Percentiles rank a stretch among this genome's conserved stretches.
Evolutionary conservation across 2,329 filamentous ascomycete genomes (phyloP).

Genomic region (Cladosporium sp.): DNA sequence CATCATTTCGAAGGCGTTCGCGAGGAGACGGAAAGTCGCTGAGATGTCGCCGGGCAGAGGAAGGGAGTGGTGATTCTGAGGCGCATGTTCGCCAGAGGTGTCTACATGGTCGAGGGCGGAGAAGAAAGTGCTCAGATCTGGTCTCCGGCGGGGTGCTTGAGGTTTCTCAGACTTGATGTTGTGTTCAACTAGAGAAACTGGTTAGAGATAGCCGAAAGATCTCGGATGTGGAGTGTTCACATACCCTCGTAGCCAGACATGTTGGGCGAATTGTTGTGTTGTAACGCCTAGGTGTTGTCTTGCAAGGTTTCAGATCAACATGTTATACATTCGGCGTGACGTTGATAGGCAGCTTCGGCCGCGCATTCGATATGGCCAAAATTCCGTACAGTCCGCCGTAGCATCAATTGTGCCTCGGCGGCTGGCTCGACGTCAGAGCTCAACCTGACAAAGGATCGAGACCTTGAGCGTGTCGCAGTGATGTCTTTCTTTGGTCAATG

Average conservation of each 20-base stretch:
- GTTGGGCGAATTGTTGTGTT: background rate
- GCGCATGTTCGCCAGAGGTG: conserved; percentile 47
- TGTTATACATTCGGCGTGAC: background rate
- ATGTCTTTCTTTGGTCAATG: background rate
- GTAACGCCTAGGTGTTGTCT: background rate
- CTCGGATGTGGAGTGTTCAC: background rate
- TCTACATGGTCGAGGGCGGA: conserved; percentile 56
- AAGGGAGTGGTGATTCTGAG: conserved; percentile 53
- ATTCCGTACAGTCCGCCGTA: background rate
- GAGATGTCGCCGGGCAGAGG: conserved; percentile 59
- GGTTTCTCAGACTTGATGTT: conserved; percentile 39
- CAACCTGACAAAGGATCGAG: conserved; percentile 1
- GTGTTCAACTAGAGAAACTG: conserved; percentile 43
- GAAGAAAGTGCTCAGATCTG: conserved; percentile 64
- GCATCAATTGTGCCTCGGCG: too few relatives aligned
- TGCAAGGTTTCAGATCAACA: background rate
- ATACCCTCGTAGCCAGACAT: conserved; percentile 48
- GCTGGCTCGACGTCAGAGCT: conserved; percentile 4
- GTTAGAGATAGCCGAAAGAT: conserved; percentile 13
- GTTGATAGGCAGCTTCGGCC: conserved; percentile 16
- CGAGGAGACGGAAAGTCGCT: conserved; percentile 56
- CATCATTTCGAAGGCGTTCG: conserved; percentile 59
- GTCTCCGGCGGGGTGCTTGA: conserved; percentile 45
- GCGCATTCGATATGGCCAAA: conserved; percentile 1
- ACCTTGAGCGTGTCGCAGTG: too few relatives aligned